Base-by-base conservation (phyloP, 1,284 basidiomycete species). In the Microbotryum intermedium region DNA sequence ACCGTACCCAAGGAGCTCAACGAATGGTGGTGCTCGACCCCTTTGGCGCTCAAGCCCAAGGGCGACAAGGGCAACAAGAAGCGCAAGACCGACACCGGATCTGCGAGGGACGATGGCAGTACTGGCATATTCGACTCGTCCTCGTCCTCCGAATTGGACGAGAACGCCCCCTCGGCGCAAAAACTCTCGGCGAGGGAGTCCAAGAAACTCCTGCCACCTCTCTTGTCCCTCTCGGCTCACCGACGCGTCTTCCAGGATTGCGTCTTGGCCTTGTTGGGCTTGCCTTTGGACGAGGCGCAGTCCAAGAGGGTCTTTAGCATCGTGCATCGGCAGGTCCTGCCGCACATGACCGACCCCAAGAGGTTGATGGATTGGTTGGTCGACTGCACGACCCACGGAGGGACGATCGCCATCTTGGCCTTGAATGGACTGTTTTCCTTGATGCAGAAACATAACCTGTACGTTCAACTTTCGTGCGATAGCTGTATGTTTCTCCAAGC, bases 361-460 rank as follows among this genome's bases (percentile, higher is more conserved):
- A 74, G 94, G 55, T 81, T 94, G 18, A 93, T 95, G 83, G 94
- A 98, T 75, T 98, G 93, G 88, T 81, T 98, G 39, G 85, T 88
- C 34, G 82, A 83, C 13, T 88, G 90, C 66, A 87, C 95, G n/a
- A 39, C 29, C 8, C 34, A 55, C 84, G 90, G 90, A 28, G 92
- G 90, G 2, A 82, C 85, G 0, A 82, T 88, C n/a, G 92, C 90
- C 3, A 79, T 98, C 58, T 79, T 97, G 48, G 91, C 90, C 5
- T 80, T 98, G 68, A 97, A 97, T 71, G 87, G 88, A 1, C 77
- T 98, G 53, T 98, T 92, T 73, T 83, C 87, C 7, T 80, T 99
- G 63, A 97, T 98, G 76, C 87, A 84, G 55, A 83, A 90, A 58
- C 93, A 97, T 74, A 97, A 97, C 72, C 79, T 98, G 90, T 88